Percentiles rank a stretch among this genome's conserved stretches.
phyloP scores from a whole-genome alignment of 2,329 filamentous ascomycete genomes.

The Verticillium zaregamsianum region DNA sequence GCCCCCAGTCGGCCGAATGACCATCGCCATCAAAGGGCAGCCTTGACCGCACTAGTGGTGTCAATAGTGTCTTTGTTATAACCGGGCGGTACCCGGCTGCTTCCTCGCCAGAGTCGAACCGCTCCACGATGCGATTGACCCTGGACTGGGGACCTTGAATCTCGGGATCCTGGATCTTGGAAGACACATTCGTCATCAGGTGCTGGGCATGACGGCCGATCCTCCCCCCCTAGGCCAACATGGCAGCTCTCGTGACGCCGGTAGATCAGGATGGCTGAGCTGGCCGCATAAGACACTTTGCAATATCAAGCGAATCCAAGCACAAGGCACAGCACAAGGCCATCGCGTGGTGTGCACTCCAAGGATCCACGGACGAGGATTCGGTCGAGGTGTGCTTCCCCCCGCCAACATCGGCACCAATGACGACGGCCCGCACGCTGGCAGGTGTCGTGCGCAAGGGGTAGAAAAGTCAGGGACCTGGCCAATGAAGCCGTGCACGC shows the following conservation, averaged over 20 bases:
- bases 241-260: conserved; percentile 1
- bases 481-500: neutral
- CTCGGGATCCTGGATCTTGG: neutral
- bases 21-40: neutral
- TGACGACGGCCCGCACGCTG: neutral
- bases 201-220: neutral
- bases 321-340: neutral
- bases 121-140: neutral
- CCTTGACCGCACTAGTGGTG: neutral
- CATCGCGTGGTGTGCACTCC: neutral
- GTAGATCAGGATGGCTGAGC: neutral
- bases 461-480: neutral
- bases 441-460: neutral
- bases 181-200: neutral
- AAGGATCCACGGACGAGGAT: neutral
- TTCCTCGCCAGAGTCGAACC: neutral
- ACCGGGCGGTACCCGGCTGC: neutral
- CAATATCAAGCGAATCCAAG: neutral
- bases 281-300: neutral
- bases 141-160: too few species aligned
- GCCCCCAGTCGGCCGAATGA: neutral
- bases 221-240: neutral
- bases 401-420: neutral
- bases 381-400: conserved; percentile 3
- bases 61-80: neutral